Conservation (phyloP, 1,284 basidiomycete genomes). For the Rhodotorula sp. region DNA sequence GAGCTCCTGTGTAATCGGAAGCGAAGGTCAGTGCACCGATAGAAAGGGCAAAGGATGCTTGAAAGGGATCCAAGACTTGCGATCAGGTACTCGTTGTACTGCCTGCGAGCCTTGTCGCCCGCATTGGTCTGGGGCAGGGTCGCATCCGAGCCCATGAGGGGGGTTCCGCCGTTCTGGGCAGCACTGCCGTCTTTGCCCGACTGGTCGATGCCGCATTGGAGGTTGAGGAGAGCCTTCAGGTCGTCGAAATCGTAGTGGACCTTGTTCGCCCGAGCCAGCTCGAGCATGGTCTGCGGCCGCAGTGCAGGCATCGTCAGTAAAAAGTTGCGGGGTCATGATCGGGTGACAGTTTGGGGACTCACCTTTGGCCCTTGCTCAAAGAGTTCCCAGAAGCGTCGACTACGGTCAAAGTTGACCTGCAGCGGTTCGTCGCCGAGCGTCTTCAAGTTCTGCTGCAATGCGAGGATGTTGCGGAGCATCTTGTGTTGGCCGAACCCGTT, state of each 20-base stretch:
- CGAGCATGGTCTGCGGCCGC: conserved; percentile 65
- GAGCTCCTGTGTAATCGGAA: conserved; percentile 4
- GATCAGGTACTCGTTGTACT: conserved; percentile 33
- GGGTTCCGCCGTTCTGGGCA: background rate
- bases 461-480: conserved; percentile 84
- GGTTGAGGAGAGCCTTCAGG: conserved; percentile 81
- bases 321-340: too few species aligned
- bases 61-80: conserved; percentile 2
- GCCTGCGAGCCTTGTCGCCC: conserved; percentile 21
- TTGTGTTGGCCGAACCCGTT: conserved; percentile 82
- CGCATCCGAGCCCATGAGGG: background rate
- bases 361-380: conserved; percentile 74
- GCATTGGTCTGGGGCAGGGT: background rate
- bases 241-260: conserved; percentile 77
- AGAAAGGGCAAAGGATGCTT: background rate
- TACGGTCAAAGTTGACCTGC: conserved; percentile 70
- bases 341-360: conserved; percentile 41
- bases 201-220: conserved; percentile 78
- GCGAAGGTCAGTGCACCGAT: background rate
- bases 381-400: conserved; percentile 76
- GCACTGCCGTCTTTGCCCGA: conserved; percentile 31
- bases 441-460: conserved; percentile 89
- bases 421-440: conserved; percentile 63
- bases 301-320: background rate
- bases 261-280: conserved; percentile 57